phyloP scores from a whole-genome alignment of 495 filamentous ascomycete species.

The Cercophora sp. region DNA sequence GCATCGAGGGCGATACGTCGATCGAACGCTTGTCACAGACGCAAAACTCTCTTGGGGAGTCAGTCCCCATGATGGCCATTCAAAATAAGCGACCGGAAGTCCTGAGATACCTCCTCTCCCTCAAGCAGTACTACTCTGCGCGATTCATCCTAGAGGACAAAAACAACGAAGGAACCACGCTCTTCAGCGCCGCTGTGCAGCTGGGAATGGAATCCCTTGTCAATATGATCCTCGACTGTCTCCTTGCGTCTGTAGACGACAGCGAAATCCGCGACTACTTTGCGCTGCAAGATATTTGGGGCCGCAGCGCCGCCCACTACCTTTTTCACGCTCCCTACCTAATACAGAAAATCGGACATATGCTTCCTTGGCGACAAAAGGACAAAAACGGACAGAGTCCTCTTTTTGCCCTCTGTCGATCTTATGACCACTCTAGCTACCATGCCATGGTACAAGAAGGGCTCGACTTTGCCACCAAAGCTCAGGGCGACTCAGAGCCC shows the following conservation, averaged over 20 bases:
- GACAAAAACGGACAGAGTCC: constrained; percentile 98
- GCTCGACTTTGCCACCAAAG: constrained; percentile 64
- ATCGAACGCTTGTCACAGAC: constrained; percentile 78
- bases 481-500: constrained; percentile 71
- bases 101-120: constrained; percentile 71
- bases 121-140: constrained; percentile 68
- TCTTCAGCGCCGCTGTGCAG: constrained; percentile 93
- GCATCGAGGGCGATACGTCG: constrained; percentile 79
- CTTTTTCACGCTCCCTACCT: constrained; percentile 88
- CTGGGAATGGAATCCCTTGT: constrained; percentile 70
- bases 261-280: constrained; percentile 61
- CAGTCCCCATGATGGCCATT: constrained; percentile 93
- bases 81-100: constrained; percentile 67
- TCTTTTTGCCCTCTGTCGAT: constrained; percentile 87
- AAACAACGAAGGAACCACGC: constrained; percentile 82
- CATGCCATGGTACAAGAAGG: constrained; percentile 77
- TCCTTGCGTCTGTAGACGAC: constrained; percentile 36
- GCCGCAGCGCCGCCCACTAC: constrained; percentile 88
- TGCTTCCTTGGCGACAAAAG: constrained; percentile 83
- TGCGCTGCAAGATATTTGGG: constrained; percentile 70
- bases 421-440: constrained; percentile 91
- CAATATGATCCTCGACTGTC: constrained; percentile 65
- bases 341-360: constrained; percentile 65
- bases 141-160: constrained; percentile 71
- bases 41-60: constrained; percentile 76